These are phyloP conservation scores for Cenchrus fungigraminus DNA, from an alignment of 176 grass and related monocot genomes.

Conservation along the genomic window DNA sequence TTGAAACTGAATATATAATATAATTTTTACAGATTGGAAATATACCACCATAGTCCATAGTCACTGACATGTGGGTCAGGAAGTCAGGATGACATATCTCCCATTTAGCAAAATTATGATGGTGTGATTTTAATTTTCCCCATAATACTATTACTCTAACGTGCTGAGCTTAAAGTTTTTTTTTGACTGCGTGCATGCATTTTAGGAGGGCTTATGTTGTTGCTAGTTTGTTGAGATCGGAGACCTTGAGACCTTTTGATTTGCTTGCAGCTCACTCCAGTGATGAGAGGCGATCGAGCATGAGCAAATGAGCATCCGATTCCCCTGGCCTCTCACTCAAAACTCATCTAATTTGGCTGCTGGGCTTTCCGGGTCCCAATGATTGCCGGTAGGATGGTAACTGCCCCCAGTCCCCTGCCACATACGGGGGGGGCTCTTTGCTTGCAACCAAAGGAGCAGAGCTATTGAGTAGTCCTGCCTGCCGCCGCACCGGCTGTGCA, in stretches of 20 bases:
- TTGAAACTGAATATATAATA: too few species aligned
- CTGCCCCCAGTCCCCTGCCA: background rate
- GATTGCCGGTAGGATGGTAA: slow-evolving; percentile 43
- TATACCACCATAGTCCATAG: too few species aligned
- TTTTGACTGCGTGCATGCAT: too few species aligned
- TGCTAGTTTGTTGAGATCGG: too few species aligned
- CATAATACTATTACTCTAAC: too few species aligned
- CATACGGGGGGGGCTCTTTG: slow-evolving; percentile 41
- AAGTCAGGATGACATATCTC: too few species aligned
- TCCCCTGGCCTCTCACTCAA: background rate
- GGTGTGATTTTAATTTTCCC: too few species aligned
- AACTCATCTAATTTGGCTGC: slow-evolving; percentile 29
- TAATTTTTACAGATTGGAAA: too few species aligned
- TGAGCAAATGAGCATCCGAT: background rate
- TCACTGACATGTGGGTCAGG: too few species aligned
- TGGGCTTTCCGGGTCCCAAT: slow-evolving; percentile 59
- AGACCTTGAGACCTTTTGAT: background rate
- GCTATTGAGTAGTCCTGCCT: background rate
- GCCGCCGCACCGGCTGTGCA: slow-evolving; percentile 25
- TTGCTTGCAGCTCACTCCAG: slow-evolving; percentile 61
- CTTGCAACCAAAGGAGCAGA: slow-evolving; percentile 60
- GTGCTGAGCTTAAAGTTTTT: too few species aligned
- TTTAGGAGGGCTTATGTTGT: too few species aligned
- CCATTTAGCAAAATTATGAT: too few species aligned
- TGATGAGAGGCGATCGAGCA: background rate